Conservation (phyloP, 768 basidiomycete species). For the Basidioascus undulatus region DNA sequence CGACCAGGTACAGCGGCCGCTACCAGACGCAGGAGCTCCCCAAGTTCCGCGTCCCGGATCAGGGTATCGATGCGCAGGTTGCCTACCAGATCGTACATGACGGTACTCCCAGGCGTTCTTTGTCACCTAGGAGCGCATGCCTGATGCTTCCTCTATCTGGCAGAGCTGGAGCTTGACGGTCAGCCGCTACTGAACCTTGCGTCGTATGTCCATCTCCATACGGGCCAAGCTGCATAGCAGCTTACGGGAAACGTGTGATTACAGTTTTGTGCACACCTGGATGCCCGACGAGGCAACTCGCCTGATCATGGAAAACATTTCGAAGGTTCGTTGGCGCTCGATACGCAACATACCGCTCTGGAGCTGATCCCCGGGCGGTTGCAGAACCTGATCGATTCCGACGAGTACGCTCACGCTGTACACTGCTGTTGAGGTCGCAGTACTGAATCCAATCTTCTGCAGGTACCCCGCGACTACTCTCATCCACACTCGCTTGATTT, state of each 20-base stretch:
- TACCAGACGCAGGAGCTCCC: constrained; percentile 45
- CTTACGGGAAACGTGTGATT: no score
- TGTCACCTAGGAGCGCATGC: constrained; percentile 9
- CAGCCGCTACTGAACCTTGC: constrained; percentile 35
- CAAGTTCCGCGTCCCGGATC: constrained; percentile 36
- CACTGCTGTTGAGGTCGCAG: background rate
- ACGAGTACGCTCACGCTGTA: constrained; percentile 24
- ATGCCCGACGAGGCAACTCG: constrained; percentile 15
- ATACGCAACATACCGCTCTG: no score
- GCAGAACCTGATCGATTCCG: constrained; percentile 38
- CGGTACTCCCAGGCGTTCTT: background rate
- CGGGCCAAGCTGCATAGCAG: no score
- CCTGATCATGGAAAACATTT: constrained; percentile 36
- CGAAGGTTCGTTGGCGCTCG: constrained; percentile 19
- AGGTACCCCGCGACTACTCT: constrained; percentile 28
- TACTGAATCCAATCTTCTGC: background rate
- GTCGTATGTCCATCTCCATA: constrained; percentile 16
- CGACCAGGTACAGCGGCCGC: constrained; percentile 25
- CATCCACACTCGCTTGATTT: constrained; percentile 27
- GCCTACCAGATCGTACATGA: constrained; percentile 24
- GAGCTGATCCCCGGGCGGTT: no score
- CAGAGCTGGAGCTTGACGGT: constrained; percentile 27
- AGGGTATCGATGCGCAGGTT: constrained; percentile 32
- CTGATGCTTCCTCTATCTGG: background rate
- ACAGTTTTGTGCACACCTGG: constrained; percentile 36